Conservation (phyloP, 192 early-diverging fungal genomes). For the Linderina pennispora region DNA sequence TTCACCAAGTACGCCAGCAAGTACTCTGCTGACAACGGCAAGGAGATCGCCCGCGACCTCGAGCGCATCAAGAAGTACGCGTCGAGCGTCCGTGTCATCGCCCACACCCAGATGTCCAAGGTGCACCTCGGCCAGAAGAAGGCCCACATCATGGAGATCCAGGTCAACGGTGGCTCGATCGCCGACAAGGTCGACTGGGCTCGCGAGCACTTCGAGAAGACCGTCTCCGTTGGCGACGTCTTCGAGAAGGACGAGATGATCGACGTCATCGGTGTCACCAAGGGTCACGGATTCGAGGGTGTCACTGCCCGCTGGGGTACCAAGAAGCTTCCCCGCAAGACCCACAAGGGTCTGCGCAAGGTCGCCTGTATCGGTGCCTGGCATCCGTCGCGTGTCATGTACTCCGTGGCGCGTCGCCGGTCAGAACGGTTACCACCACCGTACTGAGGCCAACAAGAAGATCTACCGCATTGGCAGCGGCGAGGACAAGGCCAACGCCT, state of each 20-base stretch:
- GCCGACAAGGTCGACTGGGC: constrained; percentile 98
- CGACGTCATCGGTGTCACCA: constrained; percentile 97
- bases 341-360: constrained; percentile 99
- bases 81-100: constrained; percentile 94
- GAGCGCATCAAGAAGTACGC: constrained; percentile 99
- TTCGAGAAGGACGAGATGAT: constrained; percentile 99
- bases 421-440: constrained; percentile 99
- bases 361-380: constrained; percentile 99
- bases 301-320: constrained; percentile 99
- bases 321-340: constrained; percentile 99
- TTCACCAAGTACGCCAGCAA: constrained; percentile 99
- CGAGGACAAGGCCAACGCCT: constrained; percentile 70
- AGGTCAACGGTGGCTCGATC: constrained; percentile 96
- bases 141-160: constrained; percentile 99
- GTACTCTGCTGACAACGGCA: constrained; percentile 76
- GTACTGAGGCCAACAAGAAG: constrained; percentile 99
- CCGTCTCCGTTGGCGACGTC: constrained; percentile 77
- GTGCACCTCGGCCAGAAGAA: constrained; percentile 96
- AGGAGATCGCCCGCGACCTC: constrained; percentile 85
- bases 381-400: constrained; percentile 97
- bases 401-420: constrained; percentile 98
- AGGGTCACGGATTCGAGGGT: constrained; percentile 99
- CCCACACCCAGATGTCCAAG: constrained; percentile 96
- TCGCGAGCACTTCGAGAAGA: constrained; percentile 97
- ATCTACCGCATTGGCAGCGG: constrained; percentile 98